Evolutionary conservation across 2,329 filamentous ascomycete species (phyloP).

Genomic region (Thelonectria blattea): DNA sequence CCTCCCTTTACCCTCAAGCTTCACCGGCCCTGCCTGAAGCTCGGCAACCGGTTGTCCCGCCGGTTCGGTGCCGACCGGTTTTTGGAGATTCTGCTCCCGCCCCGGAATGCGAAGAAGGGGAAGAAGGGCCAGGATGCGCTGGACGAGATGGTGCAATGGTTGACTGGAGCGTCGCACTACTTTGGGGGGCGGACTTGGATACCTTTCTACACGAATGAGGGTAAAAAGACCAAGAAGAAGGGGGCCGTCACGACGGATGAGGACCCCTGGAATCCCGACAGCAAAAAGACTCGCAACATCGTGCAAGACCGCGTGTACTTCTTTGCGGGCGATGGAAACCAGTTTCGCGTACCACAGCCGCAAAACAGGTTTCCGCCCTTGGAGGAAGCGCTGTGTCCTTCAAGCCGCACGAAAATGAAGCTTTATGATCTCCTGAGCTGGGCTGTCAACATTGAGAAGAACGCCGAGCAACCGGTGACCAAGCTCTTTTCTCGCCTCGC

Average conservation of each 20-base stretch:
- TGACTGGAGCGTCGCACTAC: slow-evolving; percentile 43
- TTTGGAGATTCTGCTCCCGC: slow-evolving; percentile 60
- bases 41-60: slow-evolving; percentile 58
- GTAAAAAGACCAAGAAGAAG: slow-evolving; percentile 43
- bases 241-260: slow-evolving; percentile 26
- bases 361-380: slow-evolving; percentile 28
- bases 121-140: slow-evolving; percentile 40
- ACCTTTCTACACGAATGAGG: slow-evolving; percentile 52
- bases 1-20: slow-evolving; percentile 55
- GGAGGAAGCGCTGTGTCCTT: slow-evolving; percentile 30
- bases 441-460: slow-evolving; percentile 55
- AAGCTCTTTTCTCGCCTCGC: slow-evolving; percentile 66
- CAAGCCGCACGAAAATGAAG: slow-evolving; percentile 43
- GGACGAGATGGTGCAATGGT: slow-evolving; percentile 41
- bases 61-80: slow-evolving; percentile 66
- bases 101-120: slow-evolving; percentile 41
- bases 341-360: slow-evolving; percentile 40
- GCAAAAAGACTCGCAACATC: slow-evolving; percentile 31
- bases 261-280: slow-evolving; percentile 33
- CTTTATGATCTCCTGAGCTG: slow-evolving; percentile 56
- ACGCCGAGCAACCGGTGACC: slow-evolving; percentile 52
- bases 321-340: slow-evolving; percentile 60
- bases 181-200: slow-evolving; percentile 56
- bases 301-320: slow-evolving; percentile 54
- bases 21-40: slow-evolving; percentile 55